A percentile compares a stretch with the other conserved stretches of the same genome.
Evolutionary conservation across 129 eudicot genomes (phyloP).

Genomic region (Ambrosia trifida): DNA sequence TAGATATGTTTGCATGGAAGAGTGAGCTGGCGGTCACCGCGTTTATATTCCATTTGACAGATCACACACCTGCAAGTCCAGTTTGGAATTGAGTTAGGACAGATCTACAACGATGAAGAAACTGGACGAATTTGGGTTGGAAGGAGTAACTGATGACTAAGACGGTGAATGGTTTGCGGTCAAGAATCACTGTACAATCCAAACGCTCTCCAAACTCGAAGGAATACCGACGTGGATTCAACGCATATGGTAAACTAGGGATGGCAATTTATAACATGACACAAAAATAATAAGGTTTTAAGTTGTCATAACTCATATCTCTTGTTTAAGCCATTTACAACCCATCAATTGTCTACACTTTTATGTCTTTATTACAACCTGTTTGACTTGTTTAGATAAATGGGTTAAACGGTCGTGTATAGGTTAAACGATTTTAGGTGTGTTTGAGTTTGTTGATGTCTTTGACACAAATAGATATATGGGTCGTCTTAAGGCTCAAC

Average conservation of each 20-base stretch:
- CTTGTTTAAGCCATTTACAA: not conserved
- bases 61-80: conserved; percentile 74
- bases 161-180: not conserved
- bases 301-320: not conserved
- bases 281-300: not conserved
- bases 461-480: not conserved
- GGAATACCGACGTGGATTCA: not conserved
- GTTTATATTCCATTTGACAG: conserved; percentile 95
- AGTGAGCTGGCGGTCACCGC: conserved; percentile 71
- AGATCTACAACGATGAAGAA: not conserved
- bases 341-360: not conserved
- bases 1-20: conserved; percentile 96
- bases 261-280: not conserved
- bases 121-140: not conserved
- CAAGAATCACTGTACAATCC: not conserved
- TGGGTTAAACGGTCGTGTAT: not conserved
- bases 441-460: not conserved
- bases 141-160: not conserved
- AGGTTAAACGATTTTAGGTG: not conserved
- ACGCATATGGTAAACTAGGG: not conserved
- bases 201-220: not conserved
- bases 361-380: not conserved
- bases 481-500: not conserved
- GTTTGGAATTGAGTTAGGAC: conserved; percentile 16
- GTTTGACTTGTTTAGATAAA: not conserved